Evolutionary conservation across 176 grass and related monocot species (phyloP).

Genomic region (Raddia distichophylla): DNA sequence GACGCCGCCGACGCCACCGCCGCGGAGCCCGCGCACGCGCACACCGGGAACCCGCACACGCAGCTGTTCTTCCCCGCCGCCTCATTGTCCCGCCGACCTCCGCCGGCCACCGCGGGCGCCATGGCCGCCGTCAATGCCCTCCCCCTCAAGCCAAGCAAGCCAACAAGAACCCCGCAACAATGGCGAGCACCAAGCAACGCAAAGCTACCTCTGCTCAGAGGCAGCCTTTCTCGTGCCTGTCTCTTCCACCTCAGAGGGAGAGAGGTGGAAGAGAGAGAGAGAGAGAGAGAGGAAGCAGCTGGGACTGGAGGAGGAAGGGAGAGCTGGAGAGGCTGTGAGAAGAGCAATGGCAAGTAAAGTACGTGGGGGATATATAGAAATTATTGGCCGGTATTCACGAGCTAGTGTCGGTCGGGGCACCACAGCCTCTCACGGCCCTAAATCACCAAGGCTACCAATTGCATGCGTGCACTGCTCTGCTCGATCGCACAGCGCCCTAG

Average conservation of each 20-base stretch:
- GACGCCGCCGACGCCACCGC: constrained; percentile 59
- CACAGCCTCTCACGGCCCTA: neutral
- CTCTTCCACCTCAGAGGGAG: no score
- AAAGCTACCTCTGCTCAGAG: constrained; percentile 4
- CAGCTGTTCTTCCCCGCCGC: neutral
- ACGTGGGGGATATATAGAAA: constrained; percentile 67
- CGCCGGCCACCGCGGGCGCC: constrained; percentile 54
- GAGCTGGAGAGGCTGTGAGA: constrained; percentile 17
- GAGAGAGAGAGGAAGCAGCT: neutral
- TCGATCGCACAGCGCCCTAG: no score
- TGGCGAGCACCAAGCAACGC: neutral
- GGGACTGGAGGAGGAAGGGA: neutral
- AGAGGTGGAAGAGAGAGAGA: neutral
- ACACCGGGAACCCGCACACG: constrained; percentile 62
- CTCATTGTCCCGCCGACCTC: constrained; percentile 34
- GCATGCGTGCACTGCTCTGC: neutral
- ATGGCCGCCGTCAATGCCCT: constrained; percentile 48
- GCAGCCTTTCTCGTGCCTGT: neutral
- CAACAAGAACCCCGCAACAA: neutral
- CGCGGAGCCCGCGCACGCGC: constrained; percentile 53
- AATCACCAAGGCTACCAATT: neutral
- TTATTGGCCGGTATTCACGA: constrained; percentile 37
- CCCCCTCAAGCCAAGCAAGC: constrained; percentile 30
- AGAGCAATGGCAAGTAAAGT: constrained; percentile 43
- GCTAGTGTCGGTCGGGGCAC: constrained; percentile 50